phyloP scores from a whole-genome alignment of 2,329 filamentous ascomycete genomes.

The Geoglossum cookeanum region DNA sequence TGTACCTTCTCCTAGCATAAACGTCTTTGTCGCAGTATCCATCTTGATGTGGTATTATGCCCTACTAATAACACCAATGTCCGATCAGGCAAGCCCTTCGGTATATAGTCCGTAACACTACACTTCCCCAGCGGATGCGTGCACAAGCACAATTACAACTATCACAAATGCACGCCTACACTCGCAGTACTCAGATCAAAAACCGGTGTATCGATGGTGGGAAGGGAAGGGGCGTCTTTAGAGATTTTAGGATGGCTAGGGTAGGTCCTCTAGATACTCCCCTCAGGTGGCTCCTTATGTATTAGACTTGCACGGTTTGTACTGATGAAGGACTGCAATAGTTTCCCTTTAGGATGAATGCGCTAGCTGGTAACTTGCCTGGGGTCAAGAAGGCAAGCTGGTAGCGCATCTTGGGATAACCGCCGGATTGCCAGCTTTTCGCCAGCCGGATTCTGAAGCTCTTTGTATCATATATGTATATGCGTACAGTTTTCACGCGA shows the following conservation, averaged over 20 bases:
- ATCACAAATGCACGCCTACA: constrained; percentile 91
- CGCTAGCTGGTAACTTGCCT: constrained; percentile 65
- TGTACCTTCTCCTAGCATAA: neutral
- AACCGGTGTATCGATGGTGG: constrained; percentile 87
- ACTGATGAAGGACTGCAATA: neutral
- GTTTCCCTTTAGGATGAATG: constrained; percentile 82
- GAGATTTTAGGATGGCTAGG: constrained; percentile 79
- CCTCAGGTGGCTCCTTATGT: neutral
- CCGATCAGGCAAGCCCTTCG: constrained; percentile 20
- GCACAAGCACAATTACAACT: constrained; percentile 87
- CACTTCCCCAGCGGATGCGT: constrained; percentile 60
- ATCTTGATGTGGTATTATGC: neutral
- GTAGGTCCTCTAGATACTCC: constrained; percentile 33
- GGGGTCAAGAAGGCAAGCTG: constrained; percentile 94
- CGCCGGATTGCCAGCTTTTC: constrained; percentile 15
- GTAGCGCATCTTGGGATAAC: constrained; percentile 30
- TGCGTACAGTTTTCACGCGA: constrained; percentile 4
- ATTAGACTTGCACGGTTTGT: neutral
- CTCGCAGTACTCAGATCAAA: constrained; percentile 77
- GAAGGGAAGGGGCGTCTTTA: constrained; percentile 75
- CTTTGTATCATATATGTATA: neutral
- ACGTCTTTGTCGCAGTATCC: neutral
- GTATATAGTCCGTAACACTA: constrained; percentile 87
- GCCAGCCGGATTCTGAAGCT: neutral
- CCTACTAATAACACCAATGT: neutral